These are phyloP conservation scores for Epichloe brachyelytri DNA, from an alignment of 2,329 filamentous ascomycete genomes.

Conservation along the genomic window DNA sequence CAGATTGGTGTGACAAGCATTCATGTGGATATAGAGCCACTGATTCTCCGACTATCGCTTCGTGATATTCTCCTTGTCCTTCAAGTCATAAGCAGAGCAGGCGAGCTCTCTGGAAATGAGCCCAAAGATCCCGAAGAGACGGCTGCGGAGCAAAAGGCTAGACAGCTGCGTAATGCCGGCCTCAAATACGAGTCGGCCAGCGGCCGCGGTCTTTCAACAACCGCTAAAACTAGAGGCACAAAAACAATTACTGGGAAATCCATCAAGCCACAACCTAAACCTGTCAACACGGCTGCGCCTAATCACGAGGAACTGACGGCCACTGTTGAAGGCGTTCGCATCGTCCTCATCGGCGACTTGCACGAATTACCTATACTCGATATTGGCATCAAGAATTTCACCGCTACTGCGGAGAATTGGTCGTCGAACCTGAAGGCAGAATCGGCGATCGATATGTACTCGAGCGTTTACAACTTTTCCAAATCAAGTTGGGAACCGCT, in stretches of 20 bases:
- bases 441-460: slow-evolving; percentile 81
- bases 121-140: slow-evolving; percentile 28
- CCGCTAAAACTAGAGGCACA: slow-evolving; percentile 28
- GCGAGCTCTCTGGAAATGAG: slow-evolving; percentile 65
- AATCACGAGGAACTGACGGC: slow-evolving; percentile 68
- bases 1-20: slow-evolving; percentile 58
- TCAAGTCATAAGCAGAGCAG: slow-evolving; percentile 83
- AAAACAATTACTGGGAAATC: slow-evolving; percentile 22
- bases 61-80: slow-evolving; percentile 89
- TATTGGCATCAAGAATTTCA: slow-evolving; percentile 83
- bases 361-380: slow-evolving; percentile 94
- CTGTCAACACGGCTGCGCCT: slow-evolving; percentile 4
- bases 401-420: slow-evolving; percentile 79
- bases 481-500: slow-evolving; percentile 97
- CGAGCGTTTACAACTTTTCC: slow-evolving; percentile 97
- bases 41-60: slow-evolving; percentile 80
- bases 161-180: slow-evolving; percentile 36
- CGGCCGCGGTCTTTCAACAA: slow-evolving; percentile 40
- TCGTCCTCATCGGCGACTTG: slow-evolving; percentile 88
- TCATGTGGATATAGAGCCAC: slow-evolving; percentile 75
- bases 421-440: slow-evolving; percentile 77
- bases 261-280: slow-evolving; percentile 11
- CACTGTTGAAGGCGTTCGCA: slow-evolving; percentile 72
- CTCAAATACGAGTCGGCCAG: slow-evolving; percentile 45
- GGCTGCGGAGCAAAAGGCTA: slow-evolving; percentile 40